Evolutionary conservation across 148 eudicot species (phyloP).

Genomic region (Suaeda aralocaspica): DNA sequence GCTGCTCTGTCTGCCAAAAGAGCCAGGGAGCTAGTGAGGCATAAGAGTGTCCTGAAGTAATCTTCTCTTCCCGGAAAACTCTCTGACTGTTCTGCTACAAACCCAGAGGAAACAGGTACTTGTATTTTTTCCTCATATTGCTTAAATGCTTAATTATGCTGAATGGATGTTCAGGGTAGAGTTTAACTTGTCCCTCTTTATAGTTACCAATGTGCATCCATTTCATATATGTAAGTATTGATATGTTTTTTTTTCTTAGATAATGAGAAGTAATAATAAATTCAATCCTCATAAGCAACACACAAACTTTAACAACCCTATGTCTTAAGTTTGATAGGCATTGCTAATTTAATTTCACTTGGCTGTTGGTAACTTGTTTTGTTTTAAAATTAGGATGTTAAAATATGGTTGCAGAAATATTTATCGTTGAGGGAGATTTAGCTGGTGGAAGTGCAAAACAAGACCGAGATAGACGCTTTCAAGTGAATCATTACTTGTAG

Average conservation of each 20-base stretch:
- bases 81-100: slow-evolving; percentile 92
- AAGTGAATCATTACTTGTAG: no score
- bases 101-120: slow-evolving; percentile 89
- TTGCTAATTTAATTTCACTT: not conserved
- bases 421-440: slow-evolving; percentile 98
- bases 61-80: slow-evolving; percentile 99
- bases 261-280: no score
- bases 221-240: no score
- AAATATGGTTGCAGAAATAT: slow-evolving; percentile 62
- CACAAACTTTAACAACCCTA: not conserved
- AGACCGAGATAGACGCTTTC: slow-evolving; percentile 96
- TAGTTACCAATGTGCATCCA: no score
- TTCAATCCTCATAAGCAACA: no score
- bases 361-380: not conserved
- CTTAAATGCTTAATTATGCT: not conserved
- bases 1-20: no score
- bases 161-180: not conserved
- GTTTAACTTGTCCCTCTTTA: no score
- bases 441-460: slow-evolving; percentile 99
- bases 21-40: no score
- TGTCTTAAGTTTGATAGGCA: not conserved
- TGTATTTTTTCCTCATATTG: slow-evolving; percentile 5
- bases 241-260: no score
- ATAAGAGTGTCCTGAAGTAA: slow-evolving; percentile 75
- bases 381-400: not conserved